Evolutionary conservation across 78 protist genomes (phyloP), one percentile per base, ranked within the genome.

Genomic region (Planoprotostelium fungivorum): DNA sequence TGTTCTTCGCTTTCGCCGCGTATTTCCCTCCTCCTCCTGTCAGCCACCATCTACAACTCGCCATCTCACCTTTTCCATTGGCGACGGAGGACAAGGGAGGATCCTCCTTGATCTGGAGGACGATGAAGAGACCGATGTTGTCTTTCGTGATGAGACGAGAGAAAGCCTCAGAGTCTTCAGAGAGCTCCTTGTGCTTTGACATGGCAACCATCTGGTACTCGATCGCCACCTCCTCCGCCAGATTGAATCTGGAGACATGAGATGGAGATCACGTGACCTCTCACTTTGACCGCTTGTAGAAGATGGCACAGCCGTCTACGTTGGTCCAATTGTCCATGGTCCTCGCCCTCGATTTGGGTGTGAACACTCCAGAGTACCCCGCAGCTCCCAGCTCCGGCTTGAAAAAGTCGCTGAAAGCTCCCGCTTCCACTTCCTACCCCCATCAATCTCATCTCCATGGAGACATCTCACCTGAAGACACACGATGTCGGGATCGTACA

Each of bases 271-370:
- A 51, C 73, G 73, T 51, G 31, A 51, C 16, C 73, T 25, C 73
- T 51, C 73, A 51, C 73, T 51, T 51, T 34, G 29, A 34, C 28
- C 36, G 1, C 29, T 88, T 38, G 37, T 35, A 88, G 9, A 88
- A 88, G 10, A 51, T 63, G 16, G 89, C 89, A 36, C 85, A 51
- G 29, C 89, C 89, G 84, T 88, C 89, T 35, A 88, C 85, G 25
- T n/a, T 29, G 34, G 31, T 5, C 38, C 38, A 36, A 31, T 86
- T 37, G 38, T 86, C 29, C 73, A 34, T 29, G 1, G 28, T 25
- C 84, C 34, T 37, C 28, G 73, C 89, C 10, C 85, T 0, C 10
- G 83, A 29, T 10, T 88, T 88, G 1, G 73, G 35, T 34, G 29
- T 25, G 10, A 63, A 88, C 35, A 63, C 29, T 5, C 89, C 89